A percentile compares a stretch with the other conserved stretches of the same genome.
These are phyloP conservation scores for Talaromyces nanjingensis DNA, from an alignment of 495 filamentous ascomycete species.

Conservation along the genomic window DNA sequence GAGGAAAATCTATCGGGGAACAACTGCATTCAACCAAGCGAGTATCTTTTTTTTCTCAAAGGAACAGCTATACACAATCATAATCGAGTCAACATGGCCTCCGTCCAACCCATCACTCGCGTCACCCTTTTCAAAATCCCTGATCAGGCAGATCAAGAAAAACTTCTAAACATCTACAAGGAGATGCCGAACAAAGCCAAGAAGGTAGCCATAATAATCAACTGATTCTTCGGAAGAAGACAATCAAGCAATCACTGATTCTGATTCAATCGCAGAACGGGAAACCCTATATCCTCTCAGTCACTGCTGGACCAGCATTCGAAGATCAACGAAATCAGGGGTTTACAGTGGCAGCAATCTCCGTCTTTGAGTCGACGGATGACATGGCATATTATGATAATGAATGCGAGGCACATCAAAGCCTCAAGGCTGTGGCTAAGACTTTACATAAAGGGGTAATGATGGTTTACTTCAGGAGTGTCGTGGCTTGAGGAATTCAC, in stretches of 20 bases:
- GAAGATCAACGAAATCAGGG: slow-evolving; percentile 53
- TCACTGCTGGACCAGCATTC: slow-evolving; percentile 36
- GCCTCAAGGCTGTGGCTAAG: slow-evolving; percentile 45
- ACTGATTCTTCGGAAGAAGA: too few relatives aligned
- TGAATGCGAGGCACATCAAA: slow-evolving; percentile 54
- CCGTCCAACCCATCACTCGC: slow-evolving; percentile 37
- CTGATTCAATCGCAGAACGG: slow-evolving; percentile 39
- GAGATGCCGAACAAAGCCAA: slow-evolving; percentile 41
- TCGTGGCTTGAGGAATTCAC: slow-evolving; percentile 4
- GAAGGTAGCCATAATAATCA: slow-evolving; percentile 28
- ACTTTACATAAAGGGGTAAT: slow-evolving; percentile 33
- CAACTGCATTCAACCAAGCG: neutral
- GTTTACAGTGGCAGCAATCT: slow-evolving; percentile 54
- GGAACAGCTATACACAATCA: neutral
- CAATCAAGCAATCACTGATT: neutral
- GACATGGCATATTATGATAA: slow-evolving; percentile 69
- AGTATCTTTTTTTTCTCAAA: neutral
- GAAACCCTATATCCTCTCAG: slow-evolving; percentile 57
- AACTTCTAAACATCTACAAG: slow-evolving; percentile 44
- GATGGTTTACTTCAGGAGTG: slow-evolving; percentile 42
- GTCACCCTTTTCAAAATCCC: slow-evolving; percentile 57
- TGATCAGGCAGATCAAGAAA: slow-evolving; percentile 35
- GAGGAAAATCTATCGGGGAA: neutral
- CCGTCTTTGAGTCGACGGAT: slow-evolving; percentile 52
- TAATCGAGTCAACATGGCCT: neutral